Percentiles rank a stretch among this genome's conserved stretches.
Conservation (phyloP, 2,329 filamentous ascomycete species). For the Myriosclerotinia scirpicola region DNA sequence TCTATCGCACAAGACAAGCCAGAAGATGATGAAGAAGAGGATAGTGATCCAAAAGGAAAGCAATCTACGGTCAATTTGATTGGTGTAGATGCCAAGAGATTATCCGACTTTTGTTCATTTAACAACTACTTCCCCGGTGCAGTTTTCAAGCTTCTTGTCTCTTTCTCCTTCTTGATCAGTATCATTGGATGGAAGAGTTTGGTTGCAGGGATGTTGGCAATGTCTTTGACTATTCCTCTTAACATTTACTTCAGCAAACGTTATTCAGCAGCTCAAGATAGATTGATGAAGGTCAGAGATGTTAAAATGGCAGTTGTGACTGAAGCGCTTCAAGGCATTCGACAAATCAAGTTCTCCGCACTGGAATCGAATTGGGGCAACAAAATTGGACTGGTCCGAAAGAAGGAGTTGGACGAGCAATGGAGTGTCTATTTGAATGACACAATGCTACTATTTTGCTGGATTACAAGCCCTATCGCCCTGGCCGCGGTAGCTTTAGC, state of each 20-base stretch:
- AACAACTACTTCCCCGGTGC: slow-evolving; percentile 65
- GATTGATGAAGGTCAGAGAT: slow-evolving; percentile 74
- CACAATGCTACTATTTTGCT: slow-evolving; percentile 48
- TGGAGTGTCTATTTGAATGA: slow-evolving; percentile 60
- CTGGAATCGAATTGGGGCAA: slow-evolving; percentile 73
- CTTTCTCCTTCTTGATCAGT: slow-evolving; percentile 63
- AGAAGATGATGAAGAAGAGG: slow-evolving; percentile 44
- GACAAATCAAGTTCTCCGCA: slow-evolving; percentile 83
- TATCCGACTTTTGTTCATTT: slow-evolving; percentile 67
- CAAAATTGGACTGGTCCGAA: slow-evolving; percentile 64
- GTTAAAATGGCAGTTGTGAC: slow-evolving; percentile 73
- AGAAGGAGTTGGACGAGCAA: slow-evolving; percentile 64
- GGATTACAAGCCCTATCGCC: slow-evolving; percentile 72
- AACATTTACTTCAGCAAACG: slow-evolving; percentile 66
- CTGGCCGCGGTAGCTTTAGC: slow-evolving; percentile 70
- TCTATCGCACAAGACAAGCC: slow-evolving; percentile 35
- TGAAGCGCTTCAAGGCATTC: slow-evolving; percentile 74
- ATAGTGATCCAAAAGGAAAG: slow-evolving; percentile 56
- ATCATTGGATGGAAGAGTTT: slow-evolving; percentile 73
- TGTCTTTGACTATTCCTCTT: slow-evolving; percentile 63
- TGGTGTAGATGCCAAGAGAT: slow-evolving; percentile 70
- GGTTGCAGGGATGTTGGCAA: slow-evolving; percentile 62
- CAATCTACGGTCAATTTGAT: slow-evolving; percentile 77
- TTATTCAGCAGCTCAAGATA: slow-evolving; percentile 64
- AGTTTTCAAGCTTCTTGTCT: slow-evolving; percentile 62